A percentile compares a stretch with the other conserved stretches of the same genome.
Conservation (phyloP, 345 rosid species). For the Eucalyptus lansdowneana region DNA sequence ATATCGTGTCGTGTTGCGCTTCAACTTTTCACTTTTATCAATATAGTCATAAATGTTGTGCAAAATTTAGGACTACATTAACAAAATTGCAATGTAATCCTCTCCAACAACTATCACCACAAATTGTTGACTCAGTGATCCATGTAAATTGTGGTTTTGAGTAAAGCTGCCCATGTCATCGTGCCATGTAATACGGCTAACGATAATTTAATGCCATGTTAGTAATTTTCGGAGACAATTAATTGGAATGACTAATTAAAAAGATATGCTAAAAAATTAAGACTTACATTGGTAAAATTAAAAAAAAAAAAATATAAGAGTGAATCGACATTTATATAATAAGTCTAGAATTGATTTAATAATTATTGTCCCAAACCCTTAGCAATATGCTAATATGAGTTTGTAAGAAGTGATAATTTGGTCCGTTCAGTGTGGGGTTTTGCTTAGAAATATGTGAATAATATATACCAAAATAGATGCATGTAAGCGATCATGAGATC, state of each 20-base stretch:
- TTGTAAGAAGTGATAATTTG: not conserved
- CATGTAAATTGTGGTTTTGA: not conserved
- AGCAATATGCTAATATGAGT: not conserved
- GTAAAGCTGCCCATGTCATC: not conserved
- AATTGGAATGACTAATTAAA: not conserved
- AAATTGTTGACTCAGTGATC: not conserved
- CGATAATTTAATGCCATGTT: not conserved
- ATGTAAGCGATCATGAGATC: not conserved
- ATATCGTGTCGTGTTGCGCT: rapidly evolving
- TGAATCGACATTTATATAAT: not conserved
- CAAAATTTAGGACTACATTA: not conserved
- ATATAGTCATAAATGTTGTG: not conserved
- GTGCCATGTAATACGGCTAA: rapidly evolving
- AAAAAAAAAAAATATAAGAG: not conserved
- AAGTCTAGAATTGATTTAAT: not conserved
- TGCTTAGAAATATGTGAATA: not conserved
- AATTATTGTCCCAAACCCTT: not conserved
- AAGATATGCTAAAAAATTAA: rapidly evolving
- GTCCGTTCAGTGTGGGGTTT: not conserved
- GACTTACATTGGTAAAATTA: not conserved
- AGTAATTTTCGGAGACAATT: not conserved
- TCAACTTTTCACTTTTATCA: not conserved
- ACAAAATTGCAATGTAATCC: not conserved
- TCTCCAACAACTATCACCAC: rapidly evolving
- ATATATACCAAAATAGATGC: not conserved